Conservation (phyloP, 1,284 basidiomycete species). For the Rhodotorula mucilaginosa region DNA sequence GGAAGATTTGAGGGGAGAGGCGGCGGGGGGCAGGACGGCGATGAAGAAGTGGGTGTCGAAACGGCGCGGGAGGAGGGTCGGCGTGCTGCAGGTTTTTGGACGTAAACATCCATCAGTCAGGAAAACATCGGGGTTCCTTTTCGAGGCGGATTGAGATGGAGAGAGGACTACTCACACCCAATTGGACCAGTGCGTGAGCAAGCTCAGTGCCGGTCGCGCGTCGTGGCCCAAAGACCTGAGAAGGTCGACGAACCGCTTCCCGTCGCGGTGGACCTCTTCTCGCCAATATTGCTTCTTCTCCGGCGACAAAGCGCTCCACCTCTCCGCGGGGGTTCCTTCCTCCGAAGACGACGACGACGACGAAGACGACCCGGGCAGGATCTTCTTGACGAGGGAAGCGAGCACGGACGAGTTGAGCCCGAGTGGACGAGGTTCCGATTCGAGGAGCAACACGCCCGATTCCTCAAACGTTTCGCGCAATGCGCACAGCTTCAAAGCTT, state of each 20-base stretch:
- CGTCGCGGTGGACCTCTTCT: conserved; percentile 22
- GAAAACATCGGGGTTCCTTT: neutral
- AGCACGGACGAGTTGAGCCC: neutral
- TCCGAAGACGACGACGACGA: neutral
- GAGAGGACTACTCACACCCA: conserved; percentile 30
- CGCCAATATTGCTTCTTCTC: conserved; percentile 19
- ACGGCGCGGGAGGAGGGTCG: conserved; percentile 30
- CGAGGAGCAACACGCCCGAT: conserved; percentile 40
- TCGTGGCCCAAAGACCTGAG: conserved; percentile 7
- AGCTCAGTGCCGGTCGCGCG: conserved; percentile 2
- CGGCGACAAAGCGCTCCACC: conserved; percentile 9
- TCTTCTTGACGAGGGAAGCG: neutral
- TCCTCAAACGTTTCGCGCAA: conserved; percentile 45
- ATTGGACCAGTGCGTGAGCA: conserved; percentile 31
- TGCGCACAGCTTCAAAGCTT: conserved; percentile 37
- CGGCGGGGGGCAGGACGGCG: conserved; percentile 31
- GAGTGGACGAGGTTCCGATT: neutral
- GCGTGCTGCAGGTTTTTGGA: conserved; percentile 20
- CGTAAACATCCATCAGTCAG: neutral
- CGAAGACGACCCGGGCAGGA: neutral
- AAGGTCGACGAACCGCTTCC: conserved; percentile 11
- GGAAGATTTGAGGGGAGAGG: conserved; percentile 2
- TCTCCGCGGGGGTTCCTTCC: conserved; percentile 1
- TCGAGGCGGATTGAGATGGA: neutral
- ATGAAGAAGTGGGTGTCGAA: conserved; percentile 46